These are phyloP conservation scores for Waltergamsia citrina DNA, from an alignment of 2,329 filamentous ascomycete genomes.

Conservation along the genomic window DNA sequence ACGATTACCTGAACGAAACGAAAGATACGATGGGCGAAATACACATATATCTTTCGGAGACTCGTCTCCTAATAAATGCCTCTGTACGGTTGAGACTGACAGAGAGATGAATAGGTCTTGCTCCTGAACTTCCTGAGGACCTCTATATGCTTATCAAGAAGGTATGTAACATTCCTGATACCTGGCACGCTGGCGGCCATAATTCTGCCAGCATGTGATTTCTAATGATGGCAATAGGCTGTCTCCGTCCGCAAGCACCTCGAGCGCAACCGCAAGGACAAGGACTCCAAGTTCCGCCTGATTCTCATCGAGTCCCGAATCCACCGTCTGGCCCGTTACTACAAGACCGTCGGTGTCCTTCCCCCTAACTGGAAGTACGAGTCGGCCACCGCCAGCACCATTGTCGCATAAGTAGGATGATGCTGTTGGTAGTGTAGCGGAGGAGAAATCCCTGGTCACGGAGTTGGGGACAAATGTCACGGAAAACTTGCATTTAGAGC, in stretches of 20 bases:
- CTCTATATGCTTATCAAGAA: conserved; percentile 99
- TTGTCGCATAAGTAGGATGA: conserved; percentile 64
- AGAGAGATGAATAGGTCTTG: conserved; percentile 93
- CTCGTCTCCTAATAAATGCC: conserved; percentile 41
- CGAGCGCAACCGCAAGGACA: conserved; percentile 99
- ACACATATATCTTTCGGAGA: conserved; percentile 15
- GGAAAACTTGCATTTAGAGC: conserved; percentile 34
- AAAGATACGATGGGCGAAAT: conserved; percentile 15
- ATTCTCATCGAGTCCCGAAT: conserved; percentile 99
- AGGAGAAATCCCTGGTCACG: conserved; percentile 27
- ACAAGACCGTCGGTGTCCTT: conserved; percentile 85
- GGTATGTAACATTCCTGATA: conserved; percentile 40
- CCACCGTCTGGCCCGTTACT: conserved; percentile 98
- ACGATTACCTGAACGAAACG: conserved; percentile 43
- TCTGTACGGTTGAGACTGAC: conserved; percentile 91
- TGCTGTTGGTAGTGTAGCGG: conserved; percentile 4
- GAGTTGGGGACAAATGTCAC: conserved; percentile 31
- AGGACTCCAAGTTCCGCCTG: conserved; percentile 99
- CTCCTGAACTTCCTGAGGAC: conserved; percentile 97
- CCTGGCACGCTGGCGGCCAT: background rate
- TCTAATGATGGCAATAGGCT: conserved; percentile 59
- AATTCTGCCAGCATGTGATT: conserved; percentile 4
- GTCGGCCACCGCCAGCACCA: conserved; percentile 88
- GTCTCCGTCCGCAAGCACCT: conserved; percentile 99
- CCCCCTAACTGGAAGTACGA: conserved; percentile 99